phyloP scores from a whole-genome alignment of 768 basidiomycete species.

The Cantharellus anzutake region DNA sequence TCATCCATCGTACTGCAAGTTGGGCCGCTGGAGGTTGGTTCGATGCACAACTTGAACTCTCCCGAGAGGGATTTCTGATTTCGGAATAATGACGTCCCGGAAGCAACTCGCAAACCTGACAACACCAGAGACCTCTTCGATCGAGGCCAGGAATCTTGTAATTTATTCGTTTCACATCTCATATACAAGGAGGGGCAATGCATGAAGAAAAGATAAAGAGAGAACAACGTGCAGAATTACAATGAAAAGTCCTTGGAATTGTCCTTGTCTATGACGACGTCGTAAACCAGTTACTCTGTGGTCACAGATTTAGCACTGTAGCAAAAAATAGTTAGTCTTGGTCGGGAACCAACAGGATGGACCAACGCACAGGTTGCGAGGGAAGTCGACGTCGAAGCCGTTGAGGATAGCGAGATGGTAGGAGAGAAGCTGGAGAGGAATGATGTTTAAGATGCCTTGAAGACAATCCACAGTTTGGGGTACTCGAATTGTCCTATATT shows the following conservation, averaged over 20 bases:
- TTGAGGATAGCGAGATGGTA: conserved; percentile 93
- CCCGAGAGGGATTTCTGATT: no score
- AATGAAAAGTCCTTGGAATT: no score
- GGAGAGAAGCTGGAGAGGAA: conserved; percentile 86
- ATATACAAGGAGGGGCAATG: no score
- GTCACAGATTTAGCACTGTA: conserved; percentile 9
- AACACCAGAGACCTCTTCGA: no score
- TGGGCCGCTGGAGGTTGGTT: background rate
- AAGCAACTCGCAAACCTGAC: background rate
- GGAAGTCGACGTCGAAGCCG: conserved; percentile 97
- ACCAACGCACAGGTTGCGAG: conserved; percentile 50
- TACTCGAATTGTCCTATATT: conserved; percentile 78
- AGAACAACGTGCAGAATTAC: no score
- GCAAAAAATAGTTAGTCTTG: background rate
- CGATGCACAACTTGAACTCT: no score
- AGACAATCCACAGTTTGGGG: conserved; percentile 87
- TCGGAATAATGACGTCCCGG: no score
- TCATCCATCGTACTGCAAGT: background rate
- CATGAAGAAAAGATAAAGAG: no score
- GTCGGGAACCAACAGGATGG: background rate
- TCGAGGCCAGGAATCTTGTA: no score
- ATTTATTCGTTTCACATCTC: no score
- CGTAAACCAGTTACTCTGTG: background rate
- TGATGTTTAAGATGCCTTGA: conserved; percentile 91
- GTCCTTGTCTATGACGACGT: background rate